These are phyloP conservation scores for Geum urbanum DNA, from an alignment of 306 rosid genomes.

Conservation along the genomic window DNA sequence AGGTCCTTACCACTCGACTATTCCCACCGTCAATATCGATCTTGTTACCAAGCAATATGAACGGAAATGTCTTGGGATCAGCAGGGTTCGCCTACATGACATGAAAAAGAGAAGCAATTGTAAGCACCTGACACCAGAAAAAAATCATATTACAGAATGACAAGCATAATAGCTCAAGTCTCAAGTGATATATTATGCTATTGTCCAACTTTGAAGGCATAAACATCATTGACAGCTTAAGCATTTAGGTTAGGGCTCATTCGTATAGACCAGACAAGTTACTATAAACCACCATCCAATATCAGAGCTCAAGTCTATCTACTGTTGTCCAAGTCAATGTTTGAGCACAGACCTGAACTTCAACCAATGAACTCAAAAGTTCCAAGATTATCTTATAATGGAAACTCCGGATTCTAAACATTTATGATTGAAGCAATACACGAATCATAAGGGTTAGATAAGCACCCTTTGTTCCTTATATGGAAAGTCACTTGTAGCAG, in stretches of 20 bases:
- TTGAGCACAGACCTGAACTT: not conserved
- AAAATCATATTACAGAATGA: not conserved
- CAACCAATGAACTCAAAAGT: constrained; percentile 8
- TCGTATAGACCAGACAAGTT: not conserved
- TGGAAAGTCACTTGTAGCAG: too few relatives aligned
- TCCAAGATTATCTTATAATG: not conserved
- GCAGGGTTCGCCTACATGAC: constrained; percentile 66
- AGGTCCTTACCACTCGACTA: constrained; percentile 80
- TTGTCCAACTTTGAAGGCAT: not conserved
- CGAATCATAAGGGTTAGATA: not conserved
- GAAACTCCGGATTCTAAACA: too few relatives aligned
- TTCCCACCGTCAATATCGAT: constrained; percentile 93
- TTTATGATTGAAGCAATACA: not conserved
- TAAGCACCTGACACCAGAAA: constrained; percentile 2
- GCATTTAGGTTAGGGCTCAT: not conserved
- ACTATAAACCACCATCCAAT: not conserved
- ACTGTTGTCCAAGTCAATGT: not conserved
- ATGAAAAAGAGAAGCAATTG: constrained; percentile 6
- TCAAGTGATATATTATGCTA: not conserved
- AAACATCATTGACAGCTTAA: not conserved
- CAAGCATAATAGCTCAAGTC: not conserved
- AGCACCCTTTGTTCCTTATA: not conserved
- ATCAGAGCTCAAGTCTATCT: not conserved
- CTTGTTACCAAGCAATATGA: constrained; percentile 90
- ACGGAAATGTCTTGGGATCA: constrained; percentile 68